These are phyloP conservation scores for Beauveria australis DNA, from an alignment of 2,329 filamentous ascomycete genomes.

Conservation along the genomic window DNA sequence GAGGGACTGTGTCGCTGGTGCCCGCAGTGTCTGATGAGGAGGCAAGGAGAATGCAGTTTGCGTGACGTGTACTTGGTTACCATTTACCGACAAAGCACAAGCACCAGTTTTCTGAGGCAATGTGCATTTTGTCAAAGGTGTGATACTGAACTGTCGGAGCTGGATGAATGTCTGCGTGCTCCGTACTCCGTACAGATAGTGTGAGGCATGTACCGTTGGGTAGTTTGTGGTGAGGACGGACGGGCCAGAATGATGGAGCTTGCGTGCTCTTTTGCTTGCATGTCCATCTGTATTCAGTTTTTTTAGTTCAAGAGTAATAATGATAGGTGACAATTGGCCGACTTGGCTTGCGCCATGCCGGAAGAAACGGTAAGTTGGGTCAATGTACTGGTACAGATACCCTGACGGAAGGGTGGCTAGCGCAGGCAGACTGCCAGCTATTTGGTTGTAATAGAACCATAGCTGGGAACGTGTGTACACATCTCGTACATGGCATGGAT, in stretches of 20 bases:
- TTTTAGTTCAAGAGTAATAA: background rate
- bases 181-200: too few relatives aligned
- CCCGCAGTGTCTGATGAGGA: background rate
- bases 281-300: background rate
- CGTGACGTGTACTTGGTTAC: background rate
- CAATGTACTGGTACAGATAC: background rate
- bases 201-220: background rate
- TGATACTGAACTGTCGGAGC: too few relatives aligned
- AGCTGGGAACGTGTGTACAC: background rate
- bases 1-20: background rate
- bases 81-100: background rate
- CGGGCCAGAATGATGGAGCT: background rate
- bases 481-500: background rate
- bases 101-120: background rate
- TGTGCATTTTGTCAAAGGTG: too few relatives aligned
- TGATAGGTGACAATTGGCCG: background rate
- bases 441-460: background rate
- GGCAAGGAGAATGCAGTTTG: too few relatives aligned
- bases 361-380: constrained; percentile 2
- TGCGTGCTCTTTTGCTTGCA: background rate
- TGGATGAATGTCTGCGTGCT: too few relatives aligned
- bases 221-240: background rate
- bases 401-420: background rate
- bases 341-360: constrained; percentile 1
- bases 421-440: background rate